phyloP scores from a whole-genome alignment of 208 protist species.

The Wallacemonas sp. region DNA sequence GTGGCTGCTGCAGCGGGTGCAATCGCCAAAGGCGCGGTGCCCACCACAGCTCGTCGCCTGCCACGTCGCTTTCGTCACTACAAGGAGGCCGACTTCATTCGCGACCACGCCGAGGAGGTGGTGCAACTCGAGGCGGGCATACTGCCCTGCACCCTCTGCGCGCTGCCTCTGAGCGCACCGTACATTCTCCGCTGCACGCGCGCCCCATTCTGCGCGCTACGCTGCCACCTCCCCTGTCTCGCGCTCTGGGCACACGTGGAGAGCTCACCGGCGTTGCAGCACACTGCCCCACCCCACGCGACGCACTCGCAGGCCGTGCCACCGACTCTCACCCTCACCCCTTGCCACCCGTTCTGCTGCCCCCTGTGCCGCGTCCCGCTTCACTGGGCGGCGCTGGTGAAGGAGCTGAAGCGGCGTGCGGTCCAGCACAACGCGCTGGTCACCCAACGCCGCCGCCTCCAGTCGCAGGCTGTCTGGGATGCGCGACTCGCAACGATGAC shows the following conservation, averaged over 20 bases:
- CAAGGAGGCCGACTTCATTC: constrained; percentile 51
- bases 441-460: constrained; percentile 41
- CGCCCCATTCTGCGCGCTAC: constrained; percentile 65
- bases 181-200: constrained; percentile 65
- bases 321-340: constrained; percentile 19
- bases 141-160: constrained; percentile 74
- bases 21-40: background rate
- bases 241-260: constrained; percentile 60
- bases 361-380: constrained; percentile 67
- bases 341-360: constrained; percentile 43
- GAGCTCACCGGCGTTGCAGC: background rate
- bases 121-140: constrained; percentile 34
- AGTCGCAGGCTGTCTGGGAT: constrained; percentile 44
- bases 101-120: constrained; percentile 42
- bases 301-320: background rate
- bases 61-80: constrained; percentile 41
- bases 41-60: constrained; percentile 7
- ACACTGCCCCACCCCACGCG: background rate
- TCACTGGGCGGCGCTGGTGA: constrained; percentile 65
- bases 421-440: constrained; percentile 35
- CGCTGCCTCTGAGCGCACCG: constrained; percentile 56
- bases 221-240: constrained; percentile 65
- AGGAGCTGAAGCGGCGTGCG: constrained; percentile 63
- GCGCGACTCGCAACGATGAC: constrained; percentile 35
- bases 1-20: too few species aligned